Percentiles rank a stretch among this genome's conserved stretches.
Conservation (phyloP, 2,329 filamentous ascomycete species). For the Reticulascus tulasneorum region DNA sequence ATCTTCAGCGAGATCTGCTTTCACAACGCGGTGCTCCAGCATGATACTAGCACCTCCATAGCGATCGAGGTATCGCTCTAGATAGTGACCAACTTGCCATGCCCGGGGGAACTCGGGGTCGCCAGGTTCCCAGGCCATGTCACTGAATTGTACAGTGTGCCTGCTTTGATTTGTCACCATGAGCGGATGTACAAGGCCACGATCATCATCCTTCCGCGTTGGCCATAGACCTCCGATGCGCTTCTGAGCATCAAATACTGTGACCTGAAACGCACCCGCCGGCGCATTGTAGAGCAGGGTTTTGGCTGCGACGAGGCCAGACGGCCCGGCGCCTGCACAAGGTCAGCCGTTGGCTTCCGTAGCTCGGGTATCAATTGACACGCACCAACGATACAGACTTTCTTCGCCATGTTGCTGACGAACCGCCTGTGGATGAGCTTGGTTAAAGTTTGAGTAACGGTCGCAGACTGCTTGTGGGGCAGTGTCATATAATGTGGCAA, state of each 20-base stretch:
- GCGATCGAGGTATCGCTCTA: slow-evolving; percentile 58
- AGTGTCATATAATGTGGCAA: no score
- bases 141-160: slow-evolving; percentile 70
- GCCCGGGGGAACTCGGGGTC: slow-evolving; percentile 68
- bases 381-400: slow-evolving; percentile 36
- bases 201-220: slow-evolving; percentile 40
- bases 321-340: slow-evolving; percentile 59
- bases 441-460: no score
- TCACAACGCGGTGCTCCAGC: slow-evolving; percentile 44
- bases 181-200: slow-evolving; percentile 57
- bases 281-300: slow-evolving; percentile 61
- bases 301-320: slow-evolving; percentile 68
- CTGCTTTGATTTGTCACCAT: slow-evolving; percentile 73
- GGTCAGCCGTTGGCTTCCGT: background rate
- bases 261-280: slow-evolving; percentile 57
- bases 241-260: slow-evolving; percentile 62
- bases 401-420: slow-evolving; percentile 29
- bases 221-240: slow-evolving; percentile 80
- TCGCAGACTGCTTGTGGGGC: no score
- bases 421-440: no score
- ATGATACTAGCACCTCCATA: slow-evolving; percentile 49
- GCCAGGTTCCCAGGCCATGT: slow-evolving; percentile 63
- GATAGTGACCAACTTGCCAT: slow-evolving; percentile 71
- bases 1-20: slow-evolving; percentile 28
- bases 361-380: background rate